Evolutionary conservation across 768 basidiomycete genomes (phyloP).

Genomic region (Termitomyces sp.): DNA sequence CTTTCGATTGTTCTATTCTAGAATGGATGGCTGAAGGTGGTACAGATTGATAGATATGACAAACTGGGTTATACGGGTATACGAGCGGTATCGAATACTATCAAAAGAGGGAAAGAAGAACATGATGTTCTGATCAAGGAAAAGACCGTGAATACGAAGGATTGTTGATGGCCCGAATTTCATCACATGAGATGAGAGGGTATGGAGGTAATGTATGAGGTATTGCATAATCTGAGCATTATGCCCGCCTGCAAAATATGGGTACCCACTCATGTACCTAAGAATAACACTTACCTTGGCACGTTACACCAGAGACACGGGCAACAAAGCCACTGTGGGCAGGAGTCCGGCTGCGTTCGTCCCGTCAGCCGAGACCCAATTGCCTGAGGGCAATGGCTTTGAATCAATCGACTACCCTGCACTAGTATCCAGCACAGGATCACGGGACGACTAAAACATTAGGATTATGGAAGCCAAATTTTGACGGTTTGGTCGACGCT

Average conservation of each 20-base stretch:
- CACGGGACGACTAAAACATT: conserved; percentile 3
- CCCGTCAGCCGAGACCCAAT: neutral
- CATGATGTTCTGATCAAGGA: conserved; percentile 8
- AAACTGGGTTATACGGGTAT: conserved; percentile 15
- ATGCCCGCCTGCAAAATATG: conserved; percentile 3
- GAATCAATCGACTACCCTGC: neutral
- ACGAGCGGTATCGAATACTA: conserved; percentile 7
- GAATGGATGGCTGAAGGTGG: conserved; percentile 12
- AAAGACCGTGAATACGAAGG: conserved; percentile 20
- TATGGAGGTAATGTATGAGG: conserved; percentile 11
- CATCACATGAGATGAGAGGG: conserved; percentile 9
- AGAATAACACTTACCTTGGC: conserved; percentile 12
- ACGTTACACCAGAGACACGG: conserved; percentile 7
- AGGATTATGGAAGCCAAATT: conserved; percentile 52
- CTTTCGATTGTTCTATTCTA: conserved; percentile 4
- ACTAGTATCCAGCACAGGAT: neutral
- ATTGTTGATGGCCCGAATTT: conserved; percentile 13
- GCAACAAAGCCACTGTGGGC: conserved; percentile 6
- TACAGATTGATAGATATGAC: conserved; percentile 20
- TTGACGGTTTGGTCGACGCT: conserved; percentile 65
- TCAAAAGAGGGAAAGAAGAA: conserved; percentile 5
- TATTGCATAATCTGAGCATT: conserved; percentile 9
- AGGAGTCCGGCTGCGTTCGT: conserved; percentile 3
- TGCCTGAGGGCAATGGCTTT: neutral
- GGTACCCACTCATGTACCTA: neutral